Percentiles rank a stretch among this genome's conserved stretches.
phyloP scores from a whole-genome alignment of 179 eudicot species.

The Beta lomatogona region DNA sequence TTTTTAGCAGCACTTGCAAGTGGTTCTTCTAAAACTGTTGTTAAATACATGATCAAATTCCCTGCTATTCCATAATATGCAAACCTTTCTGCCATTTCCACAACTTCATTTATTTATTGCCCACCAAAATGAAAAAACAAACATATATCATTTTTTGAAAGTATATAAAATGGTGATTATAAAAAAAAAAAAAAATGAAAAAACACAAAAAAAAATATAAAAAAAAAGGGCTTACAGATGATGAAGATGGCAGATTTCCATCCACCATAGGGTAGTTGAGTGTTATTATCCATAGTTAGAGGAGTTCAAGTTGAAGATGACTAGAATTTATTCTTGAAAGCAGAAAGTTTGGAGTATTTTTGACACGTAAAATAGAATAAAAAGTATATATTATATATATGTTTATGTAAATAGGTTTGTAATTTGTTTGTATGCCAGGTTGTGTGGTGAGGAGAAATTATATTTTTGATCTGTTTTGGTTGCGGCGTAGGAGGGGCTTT shows the following conservation, averaged over 20 bases:
- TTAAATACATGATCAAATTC: conserved; percentile 61
- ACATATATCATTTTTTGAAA: too few relatives aligned
- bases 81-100: conserved; percentile 76
- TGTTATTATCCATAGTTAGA: background rate
- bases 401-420: too few relatives aligned
- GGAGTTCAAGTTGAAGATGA: background rate
- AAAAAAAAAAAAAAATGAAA: background rate
- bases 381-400: too few relatives aligned
- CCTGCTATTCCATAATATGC: conserved; percentile 69
- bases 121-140: too few relatives aligned
- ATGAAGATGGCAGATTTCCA: conserved; percentile 11
- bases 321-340: background rate
- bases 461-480: too few relatives aligned
- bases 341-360: background rate
- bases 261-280: background rate
- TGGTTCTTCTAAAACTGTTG: conserved; percentile 41
- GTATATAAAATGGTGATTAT: too few relatives aligned
- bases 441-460: too few relatives aligned
- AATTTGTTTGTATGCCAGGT: too few relatives aligned
- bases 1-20: conserved; percentile 61
- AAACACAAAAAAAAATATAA: background rate
- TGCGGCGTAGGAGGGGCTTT: too few relatives aligned
- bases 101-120: conserved; percentile 31
- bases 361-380: background rate
- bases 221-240: background rate